Evolutionary conservation across 2,329 filamentous ascomycete species (phyloP), one percentile per base, ranked within the genome.

Genomic region (Nannizziopsis barbatae): DNA sequence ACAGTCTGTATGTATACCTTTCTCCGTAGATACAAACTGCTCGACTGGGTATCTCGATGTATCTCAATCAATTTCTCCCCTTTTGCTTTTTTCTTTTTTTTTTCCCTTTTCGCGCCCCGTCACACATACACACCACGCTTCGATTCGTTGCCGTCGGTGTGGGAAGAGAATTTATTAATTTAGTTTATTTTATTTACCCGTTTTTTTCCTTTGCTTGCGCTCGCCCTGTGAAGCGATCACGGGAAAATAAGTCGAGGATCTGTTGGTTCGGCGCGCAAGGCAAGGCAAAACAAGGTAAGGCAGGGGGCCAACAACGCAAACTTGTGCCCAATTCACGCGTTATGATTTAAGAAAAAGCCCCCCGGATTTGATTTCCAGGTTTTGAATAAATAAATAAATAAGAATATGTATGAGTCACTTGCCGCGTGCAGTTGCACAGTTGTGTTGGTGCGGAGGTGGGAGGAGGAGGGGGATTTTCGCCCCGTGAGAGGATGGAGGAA

Each of bases 301-400:
- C n/a, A n/a, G n/a, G n/a, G n/a, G n/a, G n/a, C n/a, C n/a, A n/a
- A n/a, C 35, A 17, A 14, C 17, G 35, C 17, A 37, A 39, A 14
- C 36, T n/a, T 36, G 17, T 45, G 43, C 43, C 43, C 43, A 45
- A 45, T 38, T 14, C 43, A 45, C 43, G 35, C n/a, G n/a, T n/a
- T n/a, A n/a, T n/a, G n/a, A n/a, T n/a, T n/a, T n/a, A n/a, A n/a
- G n/a, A n/a, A n/a, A n/a, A n/a, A n/a, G n/a, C n/a, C n/a, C n/a
- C n/a, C n/a, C n/a, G n/a, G n/a, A n/a, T n/a, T n/a, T n/a, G 15
- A 15, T 38, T 35, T 35, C 33, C 43, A 17, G 43, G 38, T 38
- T 38, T 31, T 8, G 30, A 18, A n/a, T n/a, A n/a, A 45, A 17
- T 45, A n/a, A 20, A n/a, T n/a, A n/a, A 18, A 12, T 18, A 36